phyloP scores from a whole-genome alignment of 2,329 filamentous ascomycete species.

The Nemania diffusa region DNA sequence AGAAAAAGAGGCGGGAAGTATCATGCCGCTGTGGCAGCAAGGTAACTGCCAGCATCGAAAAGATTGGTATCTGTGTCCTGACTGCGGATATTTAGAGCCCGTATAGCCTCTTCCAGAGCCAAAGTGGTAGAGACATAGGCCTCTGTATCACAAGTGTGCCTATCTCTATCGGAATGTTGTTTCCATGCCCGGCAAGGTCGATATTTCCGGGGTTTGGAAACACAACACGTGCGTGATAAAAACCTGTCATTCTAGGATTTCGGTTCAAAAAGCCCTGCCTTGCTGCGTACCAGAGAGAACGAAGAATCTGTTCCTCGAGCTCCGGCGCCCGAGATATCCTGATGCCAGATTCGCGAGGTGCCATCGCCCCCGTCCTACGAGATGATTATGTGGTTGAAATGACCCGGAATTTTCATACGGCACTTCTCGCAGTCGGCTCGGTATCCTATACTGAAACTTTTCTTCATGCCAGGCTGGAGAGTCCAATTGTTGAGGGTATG shows the following conservation, averaged over 20 bases:
- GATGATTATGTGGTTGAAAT: slow-evolving; percentile 83
- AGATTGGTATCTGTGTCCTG: background rate
- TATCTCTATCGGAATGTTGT: slow-evolving; percentile 28
- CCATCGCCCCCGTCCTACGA: slow-evolving; percentile 56
- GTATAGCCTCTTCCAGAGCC: slow-evolving; percentile 5
- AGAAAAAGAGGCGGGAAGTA: background rate
- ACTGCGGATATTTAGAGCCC: background rate
- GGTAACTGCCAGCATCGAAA: background rate
- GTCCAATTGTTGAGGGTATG: slow-evolving; percentile 72
- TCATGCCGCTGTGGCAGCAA: slow-evolving; percentile 4
- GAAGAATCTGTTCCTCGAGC: background rate
- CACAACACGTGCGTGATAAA: background rate
- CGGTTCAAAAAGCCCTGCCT: background rate
- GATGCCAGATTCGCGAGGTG: slow-evolving; percentile 21
- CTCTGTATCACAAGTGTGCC: slow-evolving; percentile 34
- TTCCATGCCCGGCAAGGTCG: background rate
- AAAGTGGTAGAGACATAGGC: background rate
- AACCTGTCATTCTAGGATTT: background rate
- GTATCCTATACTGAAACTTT: slow-evolving; percentile 81
- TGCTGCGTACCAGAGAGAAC: background rate
- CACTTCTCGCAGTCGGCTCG: slow-evolving; percentile 83
- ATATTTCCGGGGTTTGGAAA: background rate
- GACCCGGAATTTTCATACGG: slow-evolving; percentile 76
- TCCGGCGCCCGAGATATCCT: slow-evolving; percentile 7
- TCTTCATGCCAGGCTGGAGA: slow-evolving; percentile 71